These are phyloP conservation scores for Metarhizium robertsii DNA, from an alignment of 2,329 filamentous ascomycete genomes.

Conservation along the genomic window DNA sequence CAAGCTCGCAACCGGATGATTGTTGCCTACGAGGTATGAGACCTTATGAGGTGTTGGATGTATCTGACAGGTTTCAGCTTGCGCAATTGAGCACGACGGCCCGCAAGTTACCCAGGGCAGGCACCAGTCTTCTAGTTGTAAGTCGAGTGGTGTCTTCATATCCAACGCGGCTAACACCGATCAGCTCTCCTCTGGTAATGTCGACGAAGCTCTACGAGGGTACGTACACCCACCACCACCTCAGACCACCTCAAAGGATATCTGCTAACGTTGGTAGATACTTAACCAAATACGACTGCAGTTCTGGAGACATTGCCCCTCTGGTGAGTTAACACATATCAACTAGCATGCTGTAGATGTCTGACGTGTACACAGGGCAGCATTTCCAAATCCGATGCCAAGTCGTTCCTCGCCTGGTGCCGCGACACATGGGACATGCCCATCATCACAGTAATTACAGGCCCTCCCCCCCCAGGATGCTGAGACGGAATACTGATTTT, in stretches of 20 bases:
- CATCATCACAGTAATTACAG: conserved; percentile 35
- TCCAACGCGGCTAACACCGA: too few species aligned
- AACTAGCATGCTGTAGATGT: too few species aligned
- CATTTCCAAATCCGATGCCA: conserved; percentile 53
- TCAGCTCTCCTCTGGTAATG: conserved; percentile 49
- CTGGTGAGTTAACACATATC: conserved; percentile 23
- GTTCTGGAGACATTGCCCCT: conserved; percentile 46
- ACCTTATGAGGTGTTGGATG: too few species aligned
- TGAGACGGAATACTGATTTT: not conserved
- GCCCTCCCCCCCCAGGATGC: too few species aligned
- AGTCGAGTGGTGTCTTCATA: not conserved
- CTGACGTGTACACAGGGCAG: conserved; percentile 16
- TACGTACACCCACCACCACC: too few species aligned
- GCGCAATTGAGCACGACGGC: conserved; percentile 52
- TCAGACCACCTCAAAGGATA: not conserved
- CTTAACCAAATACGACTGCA: conserved; percentile 44
- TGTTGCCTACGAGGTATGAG: conserved; percentile 36
- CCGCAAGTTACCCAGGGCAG: conserved; percentile 37
- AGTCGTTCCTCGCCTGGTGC: conserved; percentile 53
- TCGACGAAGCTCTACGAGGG: conserved; percentile 28
- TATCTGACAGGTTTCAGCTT: conserved; percentile 27
- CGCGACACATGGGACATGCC: conserved; percentile 47
- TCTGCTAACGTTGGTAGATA: conserved; percentile 38
- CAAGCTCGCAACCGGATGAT: conserved; percentile 59
- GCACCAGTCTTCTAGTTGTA: conserved; percentile 48